phyloP scores from a whole-genome alignment of 352 stramenopile genomes.

The Hyaloperonospora brassicae region DNA sequence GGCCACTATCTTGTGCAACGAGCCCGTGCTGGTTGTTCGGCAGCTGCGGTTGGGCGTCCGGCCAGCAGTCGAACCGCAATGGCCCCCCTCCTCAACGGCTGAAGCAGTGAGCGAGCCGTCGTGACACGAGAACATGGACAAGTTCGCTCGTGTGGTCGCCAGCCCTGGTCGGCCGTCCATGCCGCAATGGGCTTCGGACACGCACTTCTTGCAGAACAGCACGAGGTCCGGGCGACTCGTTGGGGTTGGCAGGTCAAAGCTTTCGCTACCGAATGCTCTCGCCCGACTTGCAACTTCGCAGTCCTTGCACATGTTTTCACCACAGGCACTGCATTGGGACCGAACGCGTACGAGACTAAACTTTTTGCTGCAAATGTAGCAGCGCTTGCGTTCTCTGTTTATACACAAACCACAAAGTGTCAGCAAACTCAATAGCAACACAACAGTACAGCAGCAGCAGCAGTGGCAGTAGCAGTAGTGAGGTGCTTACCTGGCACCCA shows the following conservation, averaged over 20 bases:
- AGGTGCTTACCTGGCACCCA: constrained; percentile 37
- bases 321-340: constrained; percentile 57
- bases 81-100: constrained; percentile 10
- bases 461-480: too few relatives aligned
- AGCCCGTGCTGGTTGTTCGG: constrained; percentile 30
- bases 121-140: constrained; percentile 29
- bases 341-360: constrained; percentile 60
- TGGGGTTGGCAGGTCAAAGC: constrained; percentile 26
- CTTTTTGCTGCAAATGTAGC: constrained; percentile 65
- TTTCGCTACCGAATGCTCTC: constrained; percentile 40
- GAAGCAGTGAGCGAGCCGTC: constrained; percentile 28
- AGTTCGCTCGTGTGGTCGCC: constrained; percentile 8
- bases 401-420: constrained; percentile 4
- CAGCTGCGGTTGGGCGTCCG: constrained; percentile 48
- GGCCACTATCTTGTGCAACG: constrained; percentile 18
- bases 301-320: constrained; percentile 64
- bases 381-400: constrained; percentile 46
- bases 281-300: constrained; percentile 49
- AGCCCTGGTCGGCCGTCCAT: constrained; percentile 26
- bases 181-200: constrained; percentile 36
- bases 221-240: constrained; percentile 32
- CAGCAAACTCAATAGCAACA: constrained; percentile 1
- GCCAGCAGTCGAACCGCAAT: constrained; percentile 19
- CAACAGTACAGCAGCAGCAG: not conserved
- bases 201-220: constrained; percentile 55